Evolutionary conservation across 257 asterid species (phyloP).

Genomic region (Solanum gandarillasii): DNA sequence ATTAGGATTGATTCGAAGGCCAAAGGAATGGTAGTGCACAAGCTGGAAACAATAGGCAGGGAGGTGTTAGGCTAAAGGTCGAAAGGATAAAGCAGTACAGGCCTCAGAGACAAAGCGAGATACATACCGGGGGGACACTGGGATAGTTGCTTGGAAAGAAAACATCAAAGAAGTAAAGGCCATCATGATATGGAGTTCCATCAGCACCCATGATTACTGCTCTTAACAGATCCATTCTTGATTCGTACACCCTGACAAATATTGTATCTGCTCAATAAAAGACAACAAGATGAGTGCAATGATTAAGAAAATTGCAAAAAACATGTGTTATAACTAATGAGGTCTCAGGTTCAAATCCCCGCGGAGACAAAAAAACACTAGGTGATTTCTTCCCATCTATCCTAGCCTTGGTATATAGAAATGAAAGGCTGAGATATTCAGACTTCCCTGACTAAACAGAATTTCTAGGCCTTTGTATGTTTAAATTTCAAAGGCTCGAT

Average conservation of each 20-base stretch:
- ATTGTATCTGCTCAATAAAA: conserved; percentile 45
- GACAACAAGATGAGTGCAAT: neutral
- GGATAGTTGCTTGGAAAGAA: conserved; percentile 74
- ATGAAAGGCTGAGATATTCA: neutral
- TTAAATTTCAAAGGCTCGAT: neutral
- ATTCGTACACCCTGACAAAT: conserved; percentile 77
- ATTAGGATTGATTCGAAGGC: conserved; percentile 88
- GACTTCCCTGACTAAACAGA: neutral
- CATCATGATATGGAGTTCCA: conserved; percentile 98
- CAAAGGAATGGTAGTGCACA: conserved; percentile 84
- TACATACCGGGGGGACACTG: conserved; percentile 74
- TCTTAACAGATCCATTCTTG: conserved; percentile 89
- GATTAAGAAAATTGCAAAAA: neutral
- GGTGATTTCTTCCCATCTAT: neutral
- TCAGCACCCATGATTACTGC: conserved; percentile 91
- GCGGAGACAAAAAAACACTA: neutral
- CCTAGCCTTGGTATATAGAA: neutral
- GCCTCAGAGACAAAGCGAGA: neutral
- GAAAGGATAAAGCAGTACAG: neutral
- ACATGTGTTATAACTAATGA: neutral
- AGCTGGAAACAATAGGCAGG: conserved; percentile 31
- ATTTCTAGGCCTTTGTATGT: neutral
- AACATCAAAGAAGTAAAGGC: conserved; percentile 91
- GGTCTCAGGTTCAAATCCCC: neutral
- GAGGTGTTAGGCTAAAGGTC: neutral